Percentiles rank a stretch among this genome's conserved stretches.
Evolutionary conservation across 2,329 filamentous ascomycete genomes (phyloP).

Genomic region (Thielaviopsis punctulata): DNA sequence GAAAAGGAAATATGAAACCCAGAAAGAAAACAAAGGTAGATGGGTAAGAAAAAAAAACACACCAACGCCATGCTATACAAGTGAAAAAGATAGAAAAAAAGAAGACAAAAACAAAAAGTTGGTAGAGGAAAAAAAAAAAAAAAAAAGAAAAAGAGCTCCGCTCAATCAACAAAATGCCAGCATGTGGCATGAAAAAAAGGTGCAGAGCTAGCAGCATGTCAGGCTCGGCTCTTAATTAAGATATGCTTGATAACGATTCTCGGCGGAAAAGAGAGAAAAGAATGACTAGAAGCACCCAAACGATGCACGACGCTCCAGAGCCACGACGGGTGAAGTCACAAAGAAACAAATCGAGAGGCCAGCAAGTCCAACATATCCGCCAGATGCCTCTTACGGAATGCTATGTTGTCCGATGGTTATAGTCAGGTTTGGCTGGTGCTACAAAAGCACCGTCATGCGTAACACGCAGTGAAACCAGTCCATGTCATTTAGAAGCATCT

Average conservation of each 20-base stretch:
- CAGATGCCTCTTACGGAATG: not conserved
- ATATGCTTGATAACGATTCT: slow-evolving; percentile 4
- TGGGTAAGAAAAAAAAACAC: not conserved
- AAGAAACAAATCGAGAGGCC: not conserved
- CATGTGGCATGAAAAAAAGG: too few relatives aligned
- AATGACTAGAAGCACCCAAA: not conserved
- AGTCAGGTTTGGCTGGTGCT: not conserved
- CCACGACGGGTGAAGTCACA: not conserved
- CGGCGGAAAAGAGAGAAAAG: not conserved
- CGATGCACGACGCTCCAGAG: not conserved
- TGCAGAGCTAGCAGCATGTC: not conserved
- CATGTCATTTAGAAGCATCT: not conserved
- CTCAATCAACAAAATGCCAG: not conserved
- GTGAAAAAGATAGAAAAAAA: not conserved
- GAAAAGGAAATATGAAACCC: not conserved
- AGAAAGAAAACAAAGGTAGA: slow-evolving; percentile 6
- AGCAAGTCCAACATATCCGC: not conserved
- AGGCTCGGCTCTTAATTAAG: not conserved
- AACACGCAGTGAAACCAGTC: not conserved
- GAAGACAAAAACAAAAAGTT: not conserved
- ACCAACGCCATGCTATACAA: slow-evolving; percentile 11
- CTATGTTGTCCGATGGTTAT: not conserved
- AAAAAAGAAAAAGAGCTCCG: not conserved
- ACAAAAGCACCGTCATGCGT: not conserved
- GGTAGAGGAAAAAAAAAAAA: not conserved